A percentile compares a stretch with the other conserved stretches of the same genome.
phyloP scores from a whole-genome alignment of 257 asterid species.

The Ballota nigra region DNA sequence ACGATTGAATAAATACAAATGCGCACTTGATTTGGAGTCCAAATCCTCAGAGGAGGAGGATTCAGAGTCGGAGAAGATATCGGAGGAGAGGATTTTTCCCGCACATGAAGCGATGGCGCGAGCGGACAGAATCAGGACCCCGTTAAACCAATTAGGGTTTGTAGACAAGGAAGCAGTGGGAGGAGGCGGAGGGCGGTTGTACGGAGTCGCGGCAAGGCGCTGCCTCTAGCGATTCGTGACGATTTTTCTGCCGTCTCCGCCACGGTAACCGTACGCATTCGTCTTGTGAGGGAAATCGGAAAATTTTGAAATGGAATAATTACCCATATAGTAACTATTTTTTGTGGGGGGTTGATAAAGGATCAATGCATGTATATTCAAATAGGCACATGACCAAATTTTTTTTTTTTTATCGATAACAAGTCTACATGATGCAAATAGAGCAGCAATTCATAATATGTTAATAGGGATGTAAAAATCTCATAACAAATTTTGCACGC shows the following conservation, averaged over 20 bases:
- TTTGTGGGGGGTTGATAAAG: too few relatives aligned
- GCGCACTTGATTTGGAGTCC: constrained; percentile 39
- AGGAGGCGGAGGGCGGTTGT: constrained; percentile 30
- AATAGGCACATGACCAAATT: too few relatives aligned
- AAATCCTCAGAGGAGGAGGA: constrained; percentile 40
- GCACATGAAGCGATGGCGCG: constrained; percentile 65
- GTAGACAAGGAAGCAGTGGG: constrained; percentile 7
- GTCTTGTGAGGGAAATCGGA: constrained; percentile 28
- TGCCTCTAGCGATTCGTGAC: constrained; percentile 29
- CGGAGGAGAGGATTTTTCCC: constrained; percentile 48
- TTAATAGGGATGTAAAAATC: too few relatives aligned
- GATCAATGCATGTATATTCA: too few relatives aligned
- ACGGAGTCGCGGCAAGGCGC: constrained; percentile 34
- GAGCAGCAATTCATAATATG: too few relatives aligned
- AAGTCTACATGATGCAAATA: too few relatives aligned
- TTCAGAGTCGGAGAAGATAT: constrained; percentile 44
- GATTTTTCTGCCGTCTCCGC: constrained; percentile 41
- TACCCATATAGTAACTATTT: too few relatives aligned
- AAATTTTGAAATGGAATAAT: constrained; percentile 17
- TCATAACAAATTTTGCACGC: too few relatives aligned
- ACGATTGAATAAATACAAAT: background rate
- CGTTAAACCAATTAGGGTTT: constrained; percentile 45
- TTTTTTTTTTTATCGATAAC: too few relatives aligned
- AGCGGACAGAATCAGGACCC: constrained; percentile 35
- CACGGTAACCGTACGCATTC: constrained; percentile 14